A percentile compares a stretch with the other conserved stretches of the same genome.
Conservation (phyloP, 176 grass and related monocot genomes). For the Musa acuminata region DNA sequence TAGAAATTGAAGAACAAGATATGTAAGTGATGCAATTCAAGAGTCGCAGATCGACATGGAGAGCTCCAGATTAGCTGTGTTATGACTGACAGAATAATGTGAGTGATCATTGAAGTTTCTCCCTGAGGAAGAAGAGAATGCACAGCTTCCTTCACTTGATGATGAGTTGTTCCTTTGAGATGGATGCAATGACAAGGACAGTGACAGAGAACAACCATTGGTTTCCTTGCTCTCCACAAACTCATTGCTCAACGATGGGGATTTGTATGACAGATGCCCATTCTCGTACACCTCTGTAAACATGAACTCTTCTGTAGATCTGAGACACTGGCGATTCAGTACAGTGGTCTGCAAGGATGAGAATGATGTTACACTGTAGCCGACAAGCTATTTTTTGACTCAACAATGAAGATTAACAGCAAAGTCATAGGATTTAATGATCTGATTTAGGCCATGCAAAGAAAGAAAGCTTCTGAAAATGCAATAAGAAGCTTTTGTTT, state of each 20-base stretch:
- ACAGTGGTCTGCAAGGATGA: no score
- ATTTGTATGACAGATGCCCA: not conserved
- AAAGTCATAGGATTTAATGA: no score
- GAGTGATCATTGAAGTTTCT: not conserved
- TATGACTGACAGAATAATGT: not conserved
- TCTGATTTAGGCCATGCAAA: no score
- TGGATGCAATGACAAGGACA: slow-evolving; percentile 11
- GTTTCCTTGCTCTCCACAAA: not conserved
- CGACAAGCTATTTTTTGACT: no score
- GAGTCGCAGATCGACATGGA: slow-evolving; percentile 11
- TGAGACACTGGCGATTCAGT: not conserved
- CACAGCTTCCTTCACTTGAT: not conserved
- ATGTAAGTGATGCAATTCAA: not conserved
- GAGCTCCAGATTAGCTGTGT: slow-evolving; percentile 7
- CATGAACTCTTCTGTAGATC: not conserved
- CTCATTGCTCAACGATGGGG: not conserved
- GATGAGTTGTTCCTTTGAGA: not conserved
- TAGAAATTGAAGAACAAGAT: no score
- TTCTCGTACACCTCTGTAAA: not conserved
- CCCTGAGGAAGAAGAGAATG: slow-evolving; percentile 1
- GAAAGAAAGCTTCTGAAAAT: no score
- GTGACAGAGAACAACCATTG: slow-evolving; percentile 1
- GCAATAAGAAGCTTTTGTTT: no score
- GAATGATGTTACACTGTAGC: no score
- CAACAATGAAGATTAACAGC: no score